Conservation (phyloP, 768 basidiomycete genomes). For the Stropharia rugosoannulata region DNA sequence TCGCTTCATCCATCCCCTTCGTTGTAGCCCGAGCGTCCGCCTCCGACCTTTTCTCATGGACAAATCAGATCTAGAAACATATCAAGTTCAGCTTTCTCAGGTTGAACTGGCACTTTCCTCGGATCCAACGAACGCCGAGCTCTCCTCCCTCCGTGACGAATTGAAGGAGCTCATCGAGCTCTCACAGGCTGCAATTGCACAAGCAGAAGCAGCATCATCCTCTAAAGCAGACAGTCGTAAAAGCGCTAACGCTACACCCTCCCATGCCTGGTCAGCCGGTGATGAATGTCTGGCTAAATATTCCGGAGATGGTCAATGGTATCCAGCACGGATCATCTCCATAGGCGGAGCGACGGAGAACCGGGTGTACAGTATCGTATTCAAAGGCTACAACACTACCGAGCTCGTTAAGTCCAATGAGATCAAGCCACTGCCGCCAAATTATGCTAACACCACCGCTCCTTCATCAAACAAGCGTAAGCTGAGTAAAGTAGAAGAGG, state of each 20-base stretch:
- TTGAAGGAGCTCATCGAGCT: constrained; percentile 83
- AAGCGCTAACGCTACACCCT: constrained; percentile 44
- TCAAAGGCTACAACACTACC: constrained; percentile 90
- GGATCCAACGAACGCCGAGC: constrained; percentile 75
- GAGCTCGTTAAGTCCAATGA: constrained; percentile 76
- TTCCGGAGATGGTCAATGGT: constrained; percentile 81
- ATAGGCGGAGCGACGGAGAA: constrained; percentile 82
- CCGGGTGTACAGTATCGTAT: constrained; percentile 85
- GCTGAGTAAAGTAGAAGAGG: constrained; percentile 76
- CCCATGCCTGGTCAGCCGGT: constrained; percentile 71
- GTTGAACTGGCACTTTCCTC: constrained; percentile 76
- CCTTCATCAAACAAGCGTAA: constrained; percentile 70
- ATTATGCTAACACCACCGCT: constrained; percentile 43
- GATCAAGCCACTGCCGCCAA: constrained; percentile 67
- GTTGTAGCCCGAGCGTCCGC: neutral
- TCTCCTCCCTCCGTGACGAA: constrained; percentile 71
- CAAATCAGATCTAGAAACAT: constrained; percentile 81
- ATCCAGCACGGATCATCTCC: constrained; percentile 85
- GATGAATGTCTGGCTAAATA: constrained; percentile 88
- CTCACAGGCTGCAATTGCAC: constrained; percentile 68
- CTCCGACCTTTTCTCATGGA: constrained; percentile 37
- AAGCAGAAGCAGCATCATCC: constrained; percentile 62
- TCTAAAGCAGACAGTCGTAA: constrained; percentile 64
- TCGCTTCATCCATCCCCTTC: neutral
- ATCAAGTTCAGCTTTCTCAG: constrained; percentile 87